These are phyloP conservation scores for Triadica sebifera DNA, from an alignment of 345 rosid species.

Conservation along the genomic window DNA sequence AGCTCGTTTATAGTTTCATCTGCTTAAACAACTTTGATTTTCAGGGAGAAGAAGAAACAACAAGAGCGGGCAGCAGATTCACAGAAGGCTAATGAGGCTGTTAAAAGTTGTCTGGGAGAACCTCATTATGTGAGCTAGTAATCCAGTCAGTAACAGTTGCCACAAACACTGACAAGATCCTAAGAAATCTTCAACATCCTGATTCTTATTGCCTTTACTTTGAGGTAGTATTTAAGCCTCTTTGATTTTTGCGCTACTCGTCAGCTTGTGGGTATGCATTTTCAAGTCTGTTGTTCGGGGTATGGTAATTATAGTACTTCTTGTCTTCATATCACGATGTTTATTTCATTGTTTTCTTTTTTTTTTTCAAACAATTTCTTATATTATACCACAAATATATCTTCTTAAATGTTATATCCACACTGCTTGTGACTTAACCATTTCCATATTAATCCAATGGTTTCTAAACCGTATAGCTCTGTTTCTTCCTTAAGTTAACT, in stretches of 20 bases:
- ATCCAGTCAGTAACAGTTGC: background rate
- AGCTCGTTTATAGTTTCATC: background rate
- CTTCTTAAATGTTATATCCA: background rate
- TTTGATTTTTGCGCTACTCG: background rate
- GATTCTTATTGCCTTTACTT: constrained; percentile 6
- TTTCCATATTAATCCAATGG: background rate
- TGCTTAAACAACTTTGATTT: constrained; percentile 8
- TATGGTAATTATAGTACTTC: constrained; percentile 16
- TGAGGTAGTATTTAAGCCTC: constrained; percentile 22
- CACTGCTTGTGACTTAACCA: background rate
- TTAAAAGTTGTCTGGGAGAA: constrained; percentile 64
- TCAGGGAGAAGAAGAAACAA: constrained; percentile 92
- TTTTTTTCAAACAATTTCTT: background rate
- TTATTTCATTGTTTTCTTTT: background rate
- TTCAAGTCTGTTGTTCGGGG: background rate
- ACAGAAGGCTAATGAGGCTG: constrained; percentile 73
- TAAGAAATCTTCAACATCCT: constrained; percentile 17
- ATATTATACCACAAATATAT: constrained; percentile 15
- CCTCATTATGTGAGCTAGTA: constrained; percentile 33
- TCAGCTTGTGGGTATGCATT: constrained; percentile 16
- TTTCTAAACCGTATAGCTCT: background rate
- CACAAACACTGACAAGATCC: constrained; percentile 7
- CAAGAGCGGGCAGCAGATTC: constrained; percentile 69
- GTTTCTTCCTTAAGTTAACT: background rate
- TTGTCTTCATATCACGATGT: background rate